A percentile compares a stretch with the other conserved stretches of the same genome.
Conservation (phyloP, 352 stramenopile species). For the Phytophthora syringae region DNA sequence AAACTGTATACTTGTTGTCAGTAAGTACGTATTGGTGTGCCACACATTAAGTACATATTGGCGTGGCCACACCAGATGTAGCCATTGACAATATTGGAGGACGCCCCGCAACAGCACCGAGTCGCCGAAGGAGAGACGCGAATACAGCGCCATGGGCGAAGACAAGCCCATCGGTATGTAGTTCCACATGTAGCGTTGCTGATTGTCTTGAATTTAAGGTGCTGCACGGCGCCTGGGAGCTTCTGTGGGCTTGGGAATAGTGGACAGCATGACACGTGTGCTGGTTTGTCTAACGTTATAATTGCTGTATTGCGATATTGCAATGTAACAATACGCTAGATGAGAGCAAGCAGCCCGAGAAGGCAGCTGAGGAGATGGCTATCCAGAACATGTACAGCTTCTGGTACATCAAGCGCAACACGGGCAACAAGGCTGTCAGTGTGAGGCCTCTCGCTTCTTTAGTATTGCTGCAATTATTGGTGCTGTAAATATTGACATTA, state of each 20-base stretch:
- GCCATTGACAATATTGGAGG: slow-evolving; percentile 18
- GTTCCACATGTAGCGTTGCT: background rate
- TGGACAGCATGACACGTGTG: slow-evolving; percentile 4
- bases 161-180: slow-evolving; percentile 49
- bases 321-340: slow-evolving; percentile 21
- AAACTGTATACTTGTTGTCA: slow-evolving; percentile 1
- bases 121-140: background rate
- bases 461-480: slow-evolving; percentile 1
- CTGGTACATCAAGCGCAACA: slow-evolving; percentile 91
- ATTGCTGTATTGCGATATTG: slow-evolving; percentile 17
- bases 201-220: slow-evolving; percentile 3
- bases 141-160: slow-evolving; percentile 42
- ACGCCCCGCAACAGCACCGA: background rate
- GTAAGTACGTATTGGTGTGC: slow-evolving; percentile 25
- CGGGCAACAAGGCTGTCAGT: slow-evolving; percentile 75
- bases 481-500: slow-evolving; percentile 12
- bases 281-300: slow-evolving; percentile 8
- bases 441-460: slow-evolving; percentile 30
- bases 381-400: slow-evolving; percentile 93
- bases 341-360: slow-evolving; percentile 36
- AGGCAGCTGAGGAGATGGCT: slow-evolving; percentile 51
- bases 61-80: too few species aligned
- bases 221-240: background rate
- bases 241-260: slow-evolving; percentile 1
- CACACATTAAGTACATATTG: slow-evolving; percentile 28